phyloP scores from a whole-genome alignment of 768 basidiomycete species.

The Tylopilus rubrobrunneus region DNA sequence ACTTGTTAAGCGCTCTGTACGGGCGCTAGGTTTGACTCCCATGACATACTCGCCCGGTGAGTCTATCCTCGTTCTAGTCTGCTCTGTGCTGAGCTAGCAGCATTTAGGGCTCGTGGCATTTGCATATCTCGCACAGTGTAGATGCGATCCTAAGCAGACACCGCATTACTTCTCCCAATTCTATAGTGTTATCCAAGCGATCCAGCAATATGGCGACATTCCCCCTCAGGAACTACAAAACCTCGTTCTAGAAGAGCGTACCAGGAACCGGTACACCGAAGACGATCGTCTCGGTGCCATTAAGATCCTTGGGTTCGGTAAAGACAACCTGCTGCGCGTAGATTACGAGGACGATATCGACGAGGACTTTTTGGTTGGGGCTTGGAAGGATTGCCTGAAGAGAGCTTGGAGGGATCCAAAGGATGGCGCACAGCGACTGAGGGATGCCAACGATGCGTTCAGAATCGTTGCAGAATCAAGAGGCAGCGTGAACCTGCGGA shows the following conservation, averaged over 20 bases:
- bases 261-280: constrained; percentile 58
- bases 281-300: constrained; percentile 52
- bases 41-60: constrained; percentile 63
- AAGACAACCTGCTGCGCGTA: constrained; percentile 51
- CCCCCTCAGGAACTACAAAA: constrained; percentile 47
- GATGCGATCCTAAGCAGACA: constrained; percentile 70
- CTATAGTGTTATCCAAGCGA: constrained; percentile 44
- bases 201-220: constrained; percentile 49
- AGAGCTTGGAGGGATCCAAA: constrained; percentile 48
- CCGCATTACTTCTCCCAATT: constrained; percentile 61
- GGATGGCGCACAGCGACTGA: constrained; percentile 44
- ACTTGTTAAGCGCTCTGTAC: constrained; percentile 39
- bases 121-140: constrained; percentile 76
- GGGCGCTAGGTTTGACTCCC: constrained; percentile 60
- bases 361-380: constrained; percentile 65
- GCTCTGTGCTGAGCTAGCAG: constrained; percentile 2
- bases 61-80: constrained; percentile 6
- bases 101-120: constrained; percentile 65
- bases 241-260: constrained; percentile 57
- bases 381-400: constrained; percentile 60
- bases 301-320: constrained; percentile 61
- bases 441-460: constrained; percentile 64
- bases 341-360: constrained; percentile 71
- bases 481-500: constrained; percentile 46
- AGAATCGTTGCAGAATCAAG: constrained; percentile 63